A percentile compares a stretch with the other conserved stretches of the same genome.
These are phyloP conservation scores for Physcia stellaris DNA, from an alignment of 495 filamentous ascomycete species.

Conservation along the genomic window DNA sequence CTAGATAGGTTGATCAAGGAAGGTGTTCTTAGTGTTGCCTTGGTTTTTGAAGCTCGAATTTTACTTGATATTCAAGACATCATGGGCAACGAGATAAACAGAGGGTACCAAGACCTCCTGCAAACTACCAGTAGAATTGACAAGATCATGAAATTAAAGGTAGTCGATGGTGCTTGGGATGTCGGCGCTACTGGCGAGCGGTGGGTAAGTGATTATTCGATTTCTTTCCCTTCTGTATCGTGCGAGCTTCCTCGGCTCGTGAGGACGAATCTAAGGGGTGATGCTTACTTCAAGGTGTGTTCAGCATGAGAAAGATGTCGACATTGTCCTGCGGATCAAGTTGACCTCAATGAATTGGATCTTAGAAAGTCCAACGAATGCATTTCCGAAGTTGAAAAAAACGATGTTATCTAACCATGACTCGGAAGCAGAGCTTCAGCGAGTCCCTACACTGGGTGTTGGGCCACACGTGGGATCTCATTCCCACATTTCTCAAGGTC, in stretches of 20 bases:
- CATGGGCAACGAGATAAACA: conserved; percentile 3
- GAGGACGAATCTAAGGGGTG: no score
- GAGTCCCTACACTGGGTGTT: background rate
- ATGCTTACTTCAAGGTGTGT: no score
- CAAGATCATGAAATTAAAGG: conserved; percentile 5
- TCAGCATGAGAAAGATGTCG: conserved; percentile 5
- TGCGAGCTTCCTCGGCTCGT: no score
- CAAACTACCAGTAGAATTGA: background rate
- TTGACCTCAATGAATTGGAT: conserved; percentile 7
- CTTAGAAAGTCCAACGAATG: conserved; percentile 4
- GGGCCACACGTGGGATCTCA: background rate
- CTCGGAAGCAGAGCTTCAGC: no score
- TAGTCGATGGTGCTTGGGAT: conserved; percentile 6
- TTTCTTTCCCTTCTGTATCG: no score
- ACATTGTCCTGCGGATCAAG: conserved; percentile 5
- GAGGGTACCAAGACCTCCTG: conserved; percentile 4
- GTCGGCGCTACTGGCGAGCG: conserved; percentile 6
- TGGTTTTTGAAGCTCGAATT: conserved; percentile 7
- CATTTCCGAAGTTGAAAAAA: conserved; percentile 5
- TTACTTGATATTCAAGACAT: conserved; percentile 8
- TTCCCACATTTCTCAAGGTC: background rate
- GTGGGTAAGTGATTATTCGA: no score
- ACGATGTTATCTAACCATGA: background rate
- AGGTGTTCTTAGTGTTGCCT: conserved; percentile 4
- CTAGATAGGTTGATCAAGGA: conserved; percentile 4